Evolutionary conservation across 2,329 filamentous ascomycete genomes (phyloP), one percentile per base, ranked within the genome.

Genomic region (Calonectria ilicicola): DNA sequence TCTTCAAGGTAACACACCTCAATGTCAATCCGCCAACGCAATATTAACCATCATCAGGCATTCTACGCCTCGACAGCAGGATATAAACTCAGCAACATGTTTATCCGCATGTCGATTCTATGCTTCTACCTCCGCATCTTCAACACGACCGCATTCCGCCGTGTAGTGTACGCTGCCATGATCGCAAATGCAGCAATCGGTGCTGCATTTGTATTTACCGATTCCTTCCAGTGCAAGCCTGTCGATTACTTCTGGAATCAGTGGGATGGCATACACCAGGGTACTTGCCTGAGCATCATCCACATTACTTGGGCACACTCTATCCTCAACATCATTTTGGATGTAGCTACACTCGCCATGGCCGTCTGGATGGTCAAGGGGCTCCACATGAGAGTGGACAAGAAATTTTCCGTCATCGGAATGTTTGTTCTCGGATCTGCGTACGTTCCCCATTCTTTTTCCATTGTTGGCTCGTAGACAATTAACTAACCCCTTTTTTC

Each of bases 51-150:
- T 21, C 1, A 40, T 17, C 10, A 58, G 53, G n/a, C 53, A 5
- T 58, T 58, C 21, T 58, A 58, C 14, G 53, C 53, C 3, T 58
- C 53, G 4, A 32, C 53, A 2, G 53, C 44, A 29, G 66, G 66
- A 51, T 68, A 68, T 51, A 68, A 68, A 7, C 42, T 68, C 9
- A 44, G 53, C 27, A 68, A 68, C 56, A 62, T 62, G 53, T 46
- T 62, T 32, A 21, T 42, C 19, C 66, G 66, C 53, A 62, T 63
- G 53, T 68, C 66, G 14, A 42, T 68, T 17, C 42, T 68, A 10
- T 68, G 66, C 14, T 68, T 68, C 38, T 68, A 68, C 40, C 51
- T 68, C 15, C 66, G 66, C 26, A 49, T 68, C 32, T 68, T 68
- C 23, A 47, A 46, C 27, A n/a, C 53, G 0, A 32, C 21, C 21